A percentile compares a stretch with the other conserved stretches of the same genome.
Evolutionary conservation across 2,329 filamentous ascomycete species (phyloP).

Genomic region (Apiospora koreana): DNA sequence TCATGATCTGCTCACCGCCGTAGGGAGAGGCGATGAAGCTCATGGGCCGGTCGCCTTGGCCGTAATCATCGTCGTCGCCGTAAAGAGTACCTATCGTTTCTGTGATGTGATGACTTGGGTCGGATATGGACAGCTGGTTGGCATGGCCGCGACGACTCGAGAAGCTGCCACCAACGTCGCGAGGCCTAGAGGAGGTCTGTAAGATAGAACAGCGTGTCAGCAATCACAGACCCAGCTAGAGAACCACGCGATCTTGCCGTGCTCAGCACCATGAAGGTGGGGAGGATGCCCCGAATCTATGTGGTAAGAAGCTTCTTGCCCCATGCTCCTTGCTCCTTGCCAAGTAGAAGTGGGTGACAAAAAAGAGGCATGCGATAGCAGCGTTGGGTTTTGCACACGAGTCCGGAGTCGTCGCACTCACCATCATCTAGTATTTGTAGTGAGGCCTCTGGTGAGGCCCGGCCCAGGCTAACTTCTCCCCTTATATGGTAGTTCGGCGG

Average conservation of each 20-base stretch:
- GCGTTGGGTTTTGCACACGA: neutral
- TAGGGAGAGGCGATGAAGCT: constrained; percentile 70
- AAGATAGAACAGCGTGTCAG: constrained; percentile 5
- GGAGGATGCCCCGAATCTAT: neutral
- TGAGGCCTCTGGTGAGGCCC: constrained; percentile 13
- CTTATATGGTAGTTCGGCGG: constrained; percentile 12
- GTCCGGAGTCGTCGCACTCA: constrained; percentile 8
- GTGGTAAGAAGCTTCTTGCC: neutral
- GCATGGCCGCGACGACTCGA: constrained; percentile 59
- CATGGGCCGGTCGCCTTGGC: constrained; percentile 60
- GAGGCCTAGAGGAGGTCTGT: constrained; percentile 60
- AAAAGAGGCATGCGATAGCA: neutral
- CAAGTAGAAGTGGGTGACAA: neutral
- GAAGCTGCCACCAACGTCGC: constrained; percentile 58
- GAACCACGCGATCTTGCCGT: neutral
- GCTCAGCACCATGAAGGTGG: neutral
- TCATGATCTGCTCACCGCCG: constrained; percentile 52
- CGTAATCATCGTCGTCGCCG: constrained; percentile 68
- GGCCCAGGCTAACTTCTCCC: constrained; percentile 13
- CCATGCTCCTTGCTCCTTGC: neutral
- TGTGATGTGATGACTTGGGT: constrained; percentile 91
- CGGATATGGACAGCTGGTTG: constrained; percentile 70
- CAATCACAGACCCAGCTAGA: neutral
- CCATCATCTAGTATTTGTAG: constrained; percentile 18
- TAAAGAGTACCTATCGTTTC: constrained; percentile 93